Base-by-base conservation (phyloP, 2,329 filamentous ascomycete genomes). In the Pseudopithomyces maydicus region DNA sequence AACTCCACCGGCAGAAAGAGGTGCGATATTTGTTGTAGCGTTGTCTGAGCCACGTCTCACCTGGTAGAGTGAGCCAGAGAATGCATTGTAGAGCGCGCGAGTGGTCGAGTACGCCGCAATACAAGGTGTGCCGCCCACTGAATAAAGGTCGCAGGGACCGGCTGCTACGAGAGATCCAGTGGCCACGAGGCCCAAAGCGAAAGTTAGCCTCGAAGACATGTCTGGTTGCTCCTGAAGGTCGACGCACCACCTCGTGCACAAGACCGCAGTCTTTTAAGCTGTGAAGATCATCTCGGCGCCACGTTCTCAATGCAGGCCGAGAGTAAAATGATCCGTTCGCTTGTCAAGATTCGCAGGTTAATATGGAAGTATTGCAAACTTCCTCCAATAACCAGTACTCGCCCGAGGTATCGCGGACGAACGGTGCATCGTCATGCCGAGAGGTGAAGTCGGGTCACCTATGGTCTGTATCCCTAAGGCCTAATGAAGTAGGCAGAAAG, bases 51-150 rank as follows among this genome's bases (percentile, higher is more conserved):
- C 81, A 45, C 86, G 85, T 53, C 78, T 78, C 2, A 88, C 80
- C 62, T 88, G 84, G 70, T 89, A 88, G 1, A 88, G 81, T 0
- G 82, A 49, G 3, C 84, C 83, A 7, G 51, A 77, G 74, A 76
- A 88, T 50, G 77, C 64, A 62, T 73, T 80, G 73, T 88, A 88
- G 6, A 89, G 71, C 15, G 85, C 84, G 3, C 86, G 82, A 55
- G 86, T 88, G n/a, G 85, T 88, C 69, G 84, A 84, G 68, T 88
- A 86, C 0, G 86, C 86, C 0, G 86, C 86, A 11, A 88, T 75
- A 63, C 86, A 89, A n/a, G 85, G 84, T 1, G 84, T 87, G 49
- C 80, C 80, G 0, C 84, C 85, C 0, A 80, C 78, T 1, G 80
- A 68, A 73, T 88, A 89, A 58, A 88, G 79, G 59, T 89, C 86